Conservation (phyloP, 179 eudicot genomes). For the Spinacia oleracea region DNA sequence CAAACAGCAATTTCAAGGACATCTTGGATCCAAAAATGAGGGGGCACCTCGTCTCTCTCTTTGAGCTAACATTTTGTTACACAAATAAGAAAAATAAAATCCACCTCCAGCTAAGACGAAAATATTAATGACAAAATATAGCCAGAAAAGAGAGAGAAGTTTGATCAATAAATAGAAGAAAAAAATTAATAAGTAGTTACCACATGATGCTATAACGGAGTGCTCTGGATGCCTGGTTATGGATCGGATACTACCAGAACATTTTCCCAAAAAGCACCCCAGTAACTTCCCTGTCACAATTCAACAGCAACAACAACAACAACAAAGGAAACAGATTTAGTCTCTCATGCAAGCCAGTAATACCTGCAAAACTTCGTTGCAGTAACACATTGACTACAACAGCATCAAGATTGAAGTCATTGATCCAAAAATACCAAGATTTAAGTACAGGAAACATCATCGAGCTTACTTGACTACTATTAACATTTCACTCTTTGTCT, state of each 20-base stretch:
- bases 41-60: background rate
- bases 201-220: conserved; percentile 93
- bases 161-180: conserved; percentile 5
- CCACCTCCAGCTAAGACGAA: background rate
- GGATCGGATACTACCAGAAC: conserved; percentile 94
- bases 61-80: background rate
- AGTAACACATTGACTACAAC: background rate
- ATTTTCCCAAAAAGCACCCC: conserved; percentile 89
- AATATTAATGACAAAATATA: background rate
- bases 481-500: background rate
- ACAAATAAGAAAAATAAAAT: background rate
- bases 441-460: background rate
- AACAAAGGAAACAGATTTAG: background rate
- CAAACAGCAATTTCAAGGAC: conserved; percentile 1
- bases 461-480: background rate
- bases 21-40: background rate
- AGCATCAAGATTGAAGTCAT: background rate
- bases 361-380: background rate
- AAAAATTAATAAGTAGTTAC: conserved; percentile 41
- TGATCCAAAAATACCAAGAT: background rate
- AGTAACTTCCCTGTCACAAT: conserved; percentile 64
- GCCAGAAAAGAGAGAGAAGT: background rate
- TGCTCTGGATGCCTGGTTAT: conserved; percentile 79
- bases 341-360: background rate
- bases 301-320: conserved; percentile 2